Conservation (phyloP, 179 eudicot species). For the Actinidia chinensis region DNA sequence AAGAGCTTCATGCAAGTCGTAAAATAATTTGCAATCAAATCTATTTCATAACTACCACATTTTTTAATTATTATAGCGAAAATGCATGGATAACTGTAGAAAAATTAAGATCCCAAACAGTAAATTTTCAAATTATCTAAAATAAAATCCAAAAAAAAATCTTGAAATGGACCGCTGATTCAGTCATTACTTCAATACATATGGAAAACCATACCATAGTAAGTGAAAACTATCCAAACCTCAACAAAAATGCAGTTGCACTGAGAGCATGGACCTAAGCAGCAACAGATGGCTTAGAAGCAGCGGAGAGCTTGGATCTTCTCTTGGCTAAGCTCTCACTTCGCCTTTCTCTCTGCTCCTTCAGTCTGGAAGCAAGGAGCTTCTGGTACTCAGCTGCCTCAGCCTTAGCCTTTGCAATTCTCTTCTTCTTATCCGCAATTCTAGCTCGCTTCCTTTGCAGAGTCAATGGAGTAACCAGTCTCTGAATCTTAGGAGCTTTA, state of each 20-base stretch:
- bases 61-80: no score
- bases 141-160: not conserved
- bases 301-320: conserved; percentile 51
- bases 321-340: conserved; percentile 62
- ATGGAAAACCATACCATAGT: not conserved
- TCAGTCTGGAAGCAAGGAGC: conserved; percentile 54
- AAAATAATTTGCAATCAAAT: no score
- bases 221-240: not conserved
- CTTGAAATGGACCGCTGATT: not conserved
- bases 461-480: conserved; percentile 55
- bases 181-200: not conserved
- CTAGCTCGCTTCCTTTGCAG: conserved; percentile 61
- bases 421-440: conserved; percentile 56
- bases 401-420: conserved; percentile 47
- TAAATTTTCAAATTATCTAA: not conserved
- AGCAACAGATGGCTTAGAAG: conserved; percentile 42
- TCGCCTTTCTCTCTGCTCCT: conserved; percentile 54
- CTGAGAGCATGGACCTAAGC: conserved; percentile 22
- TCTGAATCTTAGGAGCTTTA: conserved; percentile 60
- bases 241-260: not conserved
- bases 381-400: conserved; percentile 62
- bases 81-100: no score
- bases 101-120: not conserved
- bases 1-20: no score
- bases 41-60: no score